A percentile compares a stretch with the other conserved stretches of the same genome.
Conservation (phyloP, 345 rosid species). For the Melaleuca alternifolia region DNA sequence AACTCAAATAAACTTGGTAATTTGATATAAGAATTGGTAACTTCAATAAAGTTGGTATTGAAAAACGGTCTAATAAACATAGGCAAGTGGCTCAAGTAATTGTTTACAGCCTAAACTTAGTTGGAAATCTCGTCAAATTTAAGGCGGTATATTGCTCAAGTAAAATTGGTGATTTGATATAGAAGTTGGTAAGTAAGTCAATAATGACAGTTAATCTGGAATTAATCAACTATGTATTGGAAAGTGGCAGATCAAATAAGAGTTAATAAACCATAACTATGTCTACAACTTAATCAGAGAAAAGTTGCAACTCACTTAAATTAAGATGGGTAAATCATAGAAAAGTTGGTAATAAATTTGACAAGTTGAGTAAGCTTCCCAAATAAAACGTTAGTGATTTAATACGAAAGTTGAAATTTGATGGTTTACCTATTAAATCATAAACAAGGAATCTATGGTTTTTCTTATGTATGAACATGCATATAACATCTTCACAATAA, state of each 20-base stretch:
- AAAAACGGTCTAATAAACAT: too few relatives aligned
- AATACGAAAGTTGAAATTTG: background rate
- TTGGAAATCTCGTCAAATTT: too few relatives aligned
- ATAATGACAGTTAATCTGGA: background rate
- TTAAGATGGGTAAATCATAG: background rate
- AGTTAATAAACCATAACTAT: background rate
- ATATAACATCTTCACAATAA: background rate
- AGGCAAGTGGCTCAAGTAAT: background rate
- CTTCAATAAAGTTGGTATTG: background rate
- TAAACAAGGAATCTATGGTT: background rate
- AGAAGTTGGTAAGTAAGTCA: too few relatives aligned
- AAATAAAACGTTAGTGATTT: background rate
- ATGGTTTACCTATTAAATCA: background rate
- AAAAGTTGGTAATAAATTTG: background rate
- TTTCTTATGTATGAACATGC: background rate
- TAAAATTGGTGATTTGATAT: background rate
- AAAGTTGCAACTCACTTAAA: background rate
- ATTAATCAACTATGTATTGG: background rate
- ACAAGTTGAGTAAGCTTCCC: background rate
- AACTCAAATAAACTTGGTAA: background rate
- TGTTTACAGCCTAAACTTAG: background rate
- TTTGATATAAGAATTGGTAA: background rate
- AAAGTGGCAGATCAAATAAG: background rate
- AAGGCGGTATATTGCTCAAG: background rate
- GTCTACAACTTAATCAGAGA: background rate